Base-by-base conservation (phyloP, 2,329 filamentous ascomycete genomes). In the Domatiomyces globalis region DNA sequence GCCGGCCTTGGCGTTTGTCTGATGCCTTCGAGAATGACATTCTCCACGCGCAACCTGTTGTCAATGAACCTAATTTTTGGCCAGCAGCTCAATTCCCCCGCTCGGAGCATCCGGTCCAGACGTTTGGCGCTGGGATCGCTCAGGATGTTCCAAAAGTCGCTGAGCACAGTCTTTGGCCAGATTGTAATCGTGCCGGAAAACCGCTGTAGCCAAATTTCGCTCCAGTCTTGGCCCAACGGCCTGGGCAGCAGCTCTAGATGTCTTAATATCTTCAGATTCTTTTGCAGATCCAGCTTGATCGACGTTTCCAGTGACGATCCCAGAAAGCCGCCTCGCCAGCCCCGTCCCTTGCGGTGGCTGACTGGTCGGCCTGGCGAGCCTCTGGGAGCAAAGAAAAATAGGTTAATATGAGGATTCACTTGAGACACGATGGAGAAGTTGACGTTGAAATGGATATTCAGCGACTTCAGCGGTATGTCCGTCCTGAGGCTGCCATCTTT, bases 391-490 rank as follows among this genome's bases (percentile, higher is more conserved):
- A 96, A 98, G 77, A 98, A 96, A 75, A 98, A 98, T 25, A 96
- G 81, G 63, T 95, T 96, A 67, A 98, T 90, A 66, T 98, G 92
- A 1, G 92, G 92, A 66, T 98, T 98, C 47, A 95, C 90, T 62
- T 82, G 79, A 6, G 76, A 80, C 49, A 84, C 92, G 57, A 98
- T 89, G 57, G 86, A 90, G 67, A 96, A 98, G 66, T 94, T 95
- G 66, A 96, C 92, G 66, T 96, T 96, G 73, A 98, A 98, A 64
- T 96, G 87, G 1, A 95, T 75, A 66, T 98, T 96, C 49, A 98
- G 75, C 1, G 89, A 85, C 67, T 90, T 92, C 63, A 98, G 80
- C 0, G 92, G 92, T 25, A 98, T 95, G 63, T 98, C 92, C 1
- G 92, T 98, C 39, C 92, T 79, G 50, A 98, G 71, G 60, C 85